phyloP scores from a whole-genome alignment of 2,329 filamentous ascomycete genomes.

The Botrytis elliptica region DNA sequence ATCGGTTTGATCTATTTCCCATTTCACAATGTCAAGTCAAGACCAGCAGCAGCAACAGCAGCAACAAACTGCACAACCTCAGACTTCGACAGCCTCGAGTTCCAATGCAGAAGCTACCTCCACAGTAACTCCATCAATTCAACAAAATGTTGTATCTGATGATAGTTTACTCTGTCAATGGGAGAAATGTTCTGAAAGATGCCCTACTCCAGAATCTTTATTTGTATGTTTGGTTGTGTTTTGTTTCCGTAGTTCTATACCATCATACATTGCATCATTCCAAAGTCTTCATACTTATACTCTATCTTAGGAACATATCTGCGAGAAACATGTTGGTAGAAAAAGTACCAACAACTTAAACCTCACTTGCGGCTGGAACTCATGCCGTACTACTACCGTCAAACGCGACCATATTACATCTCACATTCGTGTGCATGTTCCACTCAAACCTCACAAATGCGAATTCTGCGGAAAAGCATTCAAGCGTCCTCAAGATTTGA shows the following conservation, averaged over 20 bases:
- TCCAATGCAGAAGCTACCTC: constrained; percentile 26
- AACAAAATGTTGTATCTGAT: constrained; percentile 32
- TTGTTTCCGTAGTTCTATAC: not conserved
- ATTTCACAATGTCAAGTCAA: constrained; percentile 16
- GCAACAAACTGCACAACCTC: constrained; percentile 18
- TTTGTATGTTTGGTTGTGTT: constrained; percentile 39
- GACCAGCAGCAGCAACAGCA: constrained; percentile 22
- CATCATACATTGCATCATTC: not conserved
- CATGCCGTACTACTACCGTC: constrained; percentile 92
- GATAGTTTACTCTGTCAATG: constrained; percentile 44
- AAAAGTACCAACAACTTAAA: constrained; percentile 99
- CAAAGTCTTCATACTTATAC: constrained; percentile 16
- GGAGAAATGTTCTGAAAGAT: constrained; percentile 44
- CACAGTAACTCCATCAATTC: constrained; percentile 22
- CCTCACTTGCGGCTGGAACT: constrained; percentile 95
- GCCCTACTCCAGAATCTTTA: constrained; percentile 42
- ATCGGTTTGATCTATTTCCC: not conserved
- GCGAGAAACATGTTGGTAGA: constrained; percentile 95
- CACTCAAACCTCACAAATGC: constrained; percentile 97
- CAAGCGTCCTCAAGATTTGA: constrained; percentile 97
- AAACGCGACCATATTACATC: constrained; percentile 99
- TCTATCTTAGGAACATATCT: constrained; percentile 80
- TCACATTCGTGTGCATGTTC: constrained; percentile 98
- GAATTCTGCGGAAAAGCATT: constrained; percentile 98
- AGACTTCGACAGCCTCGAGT: not conserved